Conservation (phyloP, 441 rosid species). For the Aquilaria agallochum region DNA sequence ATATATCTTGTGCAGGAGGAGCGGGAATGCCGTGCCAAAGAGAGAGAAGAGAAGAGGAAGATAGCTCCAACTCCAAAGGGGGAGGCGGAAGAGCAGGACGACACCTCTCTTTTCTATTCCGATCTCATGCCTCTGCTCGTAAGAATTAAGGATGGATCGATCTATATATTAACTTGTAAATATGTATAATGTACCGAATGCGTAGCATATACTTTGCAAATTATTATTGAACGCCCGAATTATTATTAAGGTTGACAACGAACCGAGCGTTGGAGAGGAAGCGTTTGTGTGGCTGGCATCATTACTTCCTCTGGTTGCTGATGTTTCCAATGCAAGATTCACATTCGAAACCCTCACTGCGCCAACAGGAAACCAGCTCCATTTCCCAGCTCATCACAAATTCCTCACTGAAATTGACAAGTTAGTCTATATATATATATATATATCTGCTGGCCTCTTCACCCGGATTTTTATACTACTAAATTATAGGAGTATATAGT, state of each 20-base stretch:
- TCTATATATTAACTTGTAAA: background rate
- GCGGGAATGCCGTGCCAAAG: conserved; percentile 56
- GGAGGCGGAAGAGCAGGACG: conserved; percentile 51
- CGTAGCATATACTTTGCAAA: no score
- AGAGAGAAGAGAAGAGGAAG: conserved; percentile 51
- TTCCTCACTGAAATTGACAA: conserved; percentile 71
- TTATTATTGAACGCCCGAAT: background rate
- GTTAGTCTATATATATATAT: conserved; percentile 18
- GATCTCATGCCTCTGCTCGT: conserved; percentile 95
- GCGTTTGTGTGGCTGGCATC: conserved; percentile 82
- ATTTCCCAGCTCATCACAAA: conserved; percentile 80
- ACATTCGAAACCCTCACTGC: conserved; percentile 87
- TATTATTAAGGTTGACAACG: conserved; percentile 59
- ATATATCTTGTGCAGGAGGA: no score
- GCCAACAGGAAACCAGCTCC: conserved; percentile 59
- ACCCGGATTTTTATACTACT: no score
- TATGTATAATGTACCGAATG: no score
- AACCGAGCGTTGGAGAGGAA: conserved; percentile 75
- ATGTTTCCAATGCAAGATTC: conserved; percentile 71
- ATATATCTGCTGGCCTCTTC: no score
- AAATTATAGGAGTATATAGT: no score
- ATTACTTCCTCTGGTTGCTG: conserved; percentile 63
- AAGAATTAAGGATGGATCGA: conserved; percentile 22
- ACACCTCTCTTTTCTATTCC: conserved; percentile 75
- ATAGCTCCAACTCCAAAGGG: conserved; percentile 8